These are phyloP conservation scores for Aspergillus bertholletiae DNA, from an alignment of 495 filamentous ascomycete species.

Conservation along the genomic window DNA sequence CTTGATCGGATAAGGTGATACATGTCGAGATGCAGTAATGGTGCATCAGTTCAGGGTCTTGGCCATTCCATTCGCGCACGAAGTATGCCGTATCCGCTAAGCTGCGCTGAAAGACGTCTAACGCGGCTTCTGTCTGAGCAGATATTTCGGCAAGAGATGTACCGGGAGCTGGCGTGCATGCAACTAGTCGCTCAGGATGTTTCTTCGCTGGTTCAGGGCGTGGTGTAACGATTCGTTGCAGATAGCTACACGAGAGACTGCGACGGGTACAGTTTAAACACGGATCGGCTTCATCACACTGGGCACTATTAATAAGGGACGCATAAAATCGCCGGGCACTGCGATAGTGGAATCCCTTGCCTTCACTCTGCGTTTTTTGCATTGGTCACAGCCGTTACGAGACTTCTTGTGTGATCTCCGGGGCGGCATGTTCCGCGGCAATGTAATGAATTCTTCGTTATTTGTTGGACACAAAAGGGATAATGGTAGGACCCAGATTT, in stretches of 20 bases:
- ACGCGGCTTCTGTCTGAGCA: background rate
- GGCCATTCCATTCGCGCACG: background rate
- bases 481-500: no score
- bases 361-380: slow-evolving; percentile 56
- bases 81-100: background rate
- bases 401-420: slow-evolving; percentile 52
- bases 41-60: slow-evolving; percentile 22
- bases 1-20: slow-evolving; percentile 8
- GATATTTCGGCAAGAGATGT: background rate
- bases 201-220: background rate
- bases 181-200: background rate
- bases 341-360: no score
- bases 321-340: background rate
- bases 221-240: background rate
- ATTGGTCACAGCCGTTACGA: slow-evolving; percentile 53
- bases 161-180: background rate
- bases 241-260: background rate
- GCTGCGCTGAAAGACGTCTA: background rate
- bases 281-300: background rate
- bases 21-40: slow-evolving; percentile 14
- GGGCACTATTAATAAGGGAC: background rate
- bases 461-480: background rate
- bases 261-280: background rate
- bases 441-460: background rate
- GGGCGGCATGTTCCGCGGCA: slow-evolving; percentile 22